Evolutionary conservation across 2,329 filamentous ascomycete species (phyloP).

Genomic region (Ophiostoma novo-ulmi): DNA sequence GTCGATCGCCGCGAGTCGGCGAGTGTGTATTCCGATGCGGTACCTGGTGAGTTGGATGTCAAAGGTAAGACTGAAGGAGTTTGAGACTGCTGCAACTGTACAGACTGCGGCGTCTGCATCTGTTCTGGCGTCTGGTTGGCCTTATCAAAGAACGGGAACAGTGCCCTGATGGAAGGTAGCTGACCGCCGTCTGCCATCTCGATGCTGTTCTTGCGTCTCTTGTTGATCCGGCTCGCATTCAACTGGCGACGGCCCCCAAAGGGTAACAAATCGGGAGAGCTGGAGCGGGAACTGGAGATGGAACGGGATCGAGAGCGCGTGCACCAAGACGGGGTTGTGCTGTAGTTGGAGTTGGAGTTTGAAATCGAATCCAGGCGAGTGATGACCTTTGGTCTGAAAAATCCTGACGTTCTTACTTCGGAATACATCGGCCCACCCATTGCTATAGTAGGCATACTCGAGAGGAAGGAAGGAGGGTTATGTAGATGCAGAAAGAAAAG

Average conservation of each 20-base stretch:
- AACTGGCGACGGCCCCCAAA: neutral
- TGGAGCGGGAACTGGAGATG: neutral
- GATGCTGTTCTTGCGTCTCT: neutral
- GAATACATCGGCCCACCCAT: conserved; percentile 1
- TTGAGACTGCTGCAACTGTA: neutral
- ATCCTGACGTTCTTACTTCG: neutral
- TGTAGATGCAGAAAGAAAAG: conserved; percentile 4
- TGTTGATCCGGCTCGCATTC: neutral
- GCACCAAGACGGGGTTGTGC: neutral
- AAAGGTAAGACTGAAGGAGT: neutral
- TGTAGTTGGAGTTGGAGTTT: neutral
- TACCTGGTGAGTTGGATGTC: neutral
- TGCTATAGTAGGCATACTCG: neutral
- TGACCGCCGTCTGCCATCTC: neutral
- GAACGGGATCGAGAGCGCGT: neutral
- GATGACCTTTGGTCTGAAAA: neutral
- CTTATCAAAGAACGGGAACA: neutral
- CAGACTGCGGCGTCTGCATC: neutral
- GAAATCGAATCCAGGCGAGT: neutral
- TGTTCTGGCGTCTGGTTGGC: neutral
- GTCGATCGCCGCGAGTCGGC: neutral
- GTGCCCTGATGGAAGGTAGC: neutral
- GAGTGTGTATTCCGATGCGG: neutral
- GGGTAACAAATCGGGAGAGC: neutral
- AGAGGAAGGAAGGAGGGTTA: neutral